Evolutionary conservation across 371 early-diverging fungal species (phyloP).

Genomic region (Dichotomocladium elegans): DNA sequence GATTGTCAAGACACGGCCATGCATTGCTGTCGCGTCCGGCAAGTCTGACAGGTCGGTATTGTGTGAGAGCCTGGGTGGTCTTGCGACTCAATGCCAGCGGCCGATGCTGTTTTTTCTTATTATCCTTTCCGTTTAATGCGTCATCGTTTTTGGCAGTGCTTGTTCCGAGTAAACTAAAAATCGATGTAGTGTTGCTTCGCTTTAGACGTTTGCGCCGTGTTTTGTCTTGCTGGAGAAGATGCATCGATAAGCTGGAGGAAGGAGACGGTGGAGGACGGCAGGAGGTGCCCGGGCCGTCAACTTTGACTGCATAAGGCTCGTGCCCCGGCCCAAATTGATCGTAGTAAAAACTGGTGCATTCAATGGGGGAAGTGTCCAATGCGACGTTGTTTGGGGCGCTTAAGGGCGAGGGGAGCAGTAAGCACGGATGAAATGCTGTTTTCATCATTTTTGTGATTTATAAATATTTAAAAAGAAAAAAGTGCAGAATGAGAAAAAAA

Average conservation of each 20-base stretch:
- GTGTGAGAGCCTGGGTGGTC: neutral
- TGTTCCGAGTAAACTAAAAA: neutral
- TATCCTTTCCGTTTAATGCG: neutral
- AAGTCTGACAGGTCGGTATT: slow-evolving; percentile 2
- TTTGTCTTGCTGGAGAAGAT: neutral
- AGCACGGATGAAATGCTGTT: neutral
- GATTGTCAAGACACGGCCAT: slow-evolving; percentile 15
- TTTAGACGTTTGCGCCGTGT: neutral
- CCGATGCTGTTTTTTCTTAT: neutral
- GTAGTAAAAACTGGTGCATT: slow-evolving; percentile 27
- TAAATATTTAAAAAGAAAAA: too few relatives aligned
- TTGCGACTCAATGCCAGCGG: neutral
- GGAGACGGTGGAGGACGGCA: neutral
- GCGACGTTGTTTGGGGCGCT: neutral
- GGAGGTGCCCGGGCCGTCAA: neutral
- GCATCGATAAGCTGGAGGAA: slow-evolving; percentile 3
- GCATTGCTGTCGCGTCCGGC: slow-evolving; percentile 9
- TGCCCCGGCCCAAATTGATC: neutral
- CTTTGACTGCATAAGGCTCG: too few relatives aligned
- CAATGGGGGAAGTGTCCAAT: slow-evolving; percentile 13
- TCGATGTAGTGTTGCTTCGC: slow-evolving; percentile 5
- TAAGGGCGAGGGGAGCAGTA: neutral
- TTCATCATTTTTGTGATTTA: too few relatives aligned
- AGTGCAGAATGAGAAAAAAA: too few relatives aligned
- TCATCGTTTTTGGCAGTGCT: neutral